Base-by-base conservation (phyloP, 495 filamentous ascomycete species). In the Tuber brumale region DNA sequence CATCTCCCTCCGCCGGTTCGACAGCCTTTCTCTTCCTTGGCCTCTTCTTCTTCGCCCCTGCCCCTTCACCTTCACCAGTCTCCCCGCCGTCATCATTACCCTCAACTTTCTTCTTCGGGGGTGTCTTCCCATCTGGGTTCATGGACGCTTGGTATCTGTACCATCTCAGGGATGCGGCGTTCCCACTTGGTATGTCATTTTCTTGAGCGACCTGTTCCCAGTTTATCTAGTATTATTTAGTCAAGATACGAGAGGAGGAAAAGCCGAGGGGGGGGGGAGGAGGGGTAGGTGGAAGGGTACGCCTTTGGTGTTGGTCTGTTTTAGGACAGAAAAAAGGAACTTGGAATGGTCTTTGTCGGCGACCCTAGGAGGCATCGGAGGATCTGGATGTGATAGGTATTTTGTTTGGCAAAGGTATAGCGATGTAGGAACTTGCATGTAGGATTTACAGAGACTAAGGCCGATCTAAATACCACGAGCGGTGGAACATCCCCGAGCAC, bases 281-380 rank as follows among this genome's bases (percentile, higher is more conserved):
- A 44, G 23, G 19, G 71, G n/a, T 39, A 19, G 43, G 16, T 71
- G 39, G 27, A 6, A 31, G 44, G 23, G 44, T 31, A 73, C 72
- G 35, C 51, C 37, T 44, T 44, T 73, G n/a, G 72, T 73, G 21
- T 73, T 51, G 23, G 8, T 37, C 39, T 48, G 72, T 51, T n/a
- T 48, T 44, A 73, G 72, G 42, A 73, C 37, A 39, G 44, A 48
- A 8, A n/a, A 73, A 35, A 73, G 72, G 72, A 73, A 73, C 41
- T 51, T 43, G 27, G 44, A 44, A 37, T 44, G 37, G 35, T 51
- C 72, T 31, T 31, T 48, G 44, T 44, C 72, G 44, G 39, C 23
- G 23, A 9, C 21, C 27, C 37, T 43, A n/a, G 72, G 0, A 7
- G 72, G 39, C 72, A 73, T 73, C 35, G 72, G 57, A 16, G 27